phyloP scores from a whole-genome alignment of 1,139 yeast species.

The Yamadazyma sp. region DNA sequence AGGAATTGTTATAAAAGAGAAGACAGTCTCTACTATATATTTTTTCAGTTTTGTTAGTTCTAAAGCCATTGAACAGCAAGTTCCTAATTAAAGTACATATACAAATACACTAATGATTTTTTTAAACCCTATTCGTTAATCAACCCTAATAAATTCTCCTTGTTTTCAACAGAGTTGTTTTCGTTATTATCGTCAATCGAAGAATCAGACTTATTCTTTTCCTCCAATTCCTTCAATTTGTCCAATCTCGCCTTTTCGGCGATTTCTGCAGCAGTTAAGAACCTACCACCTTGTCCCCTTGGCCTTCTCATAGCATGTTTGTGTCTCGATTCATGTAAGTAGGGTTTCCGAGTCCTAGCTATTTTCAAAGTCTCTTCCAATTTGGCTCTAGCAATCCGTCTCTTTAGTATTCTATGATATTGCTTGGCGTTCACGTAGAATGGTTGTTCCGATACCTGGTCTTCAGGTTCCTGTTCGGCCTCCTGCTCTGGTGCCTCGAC shows the following conservation, averaged over 20 bases:
- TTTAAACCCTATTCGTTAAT: constrained; percentile 4
- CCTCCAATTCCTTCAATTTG: constrained; percentile 42
- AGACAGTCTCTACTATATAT: background rate
- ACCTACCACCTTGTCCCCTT: constrained; percentile 97
- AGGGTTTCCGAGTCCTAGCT: constrained; percentile 90
- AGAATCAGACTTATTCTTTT: constrained; percentile 11
- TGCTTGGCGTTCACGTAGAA: constrained; percentile 98
- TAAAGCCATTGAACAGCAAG: constrained; percentile 5
- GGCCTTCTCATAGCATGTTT: constrained; percentile 99
- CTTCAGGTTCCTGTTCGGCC: constrained; percentile 10
- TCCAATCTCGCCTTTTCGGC: constrained; percentile 75
- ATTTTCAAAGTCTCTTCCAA: constrained; percentile 85
- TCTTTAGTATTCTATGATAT: constrained; percentile 87
- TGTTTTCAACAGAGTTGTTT: constrained; percentile 3
- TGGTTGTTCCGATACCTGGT: constrained; percentile 65
- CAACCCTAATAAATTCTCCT: constrained; percentile 7
- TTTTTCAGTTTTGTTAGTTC: constrained; percentile 1
- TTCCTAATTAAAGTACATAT: constrained; percentile 12
- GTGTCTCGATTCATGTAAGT: constrained; percentile 94
- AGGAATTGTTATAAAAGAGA: constrained; percentile 9
- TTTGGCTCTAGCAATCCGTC: constrained; percentile 91
- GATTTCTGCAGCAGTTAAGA: constrained; percentile 93
- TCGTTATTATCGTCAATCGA: constrained; percentile 8
- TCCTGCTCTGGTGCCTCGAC: too few species aligned
- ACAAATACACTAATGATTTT: constrained; percentile 7